Conservation (phyloP, 2,329 filamentous ascomycete genomes). For the Aspergillus versicolor region DNA sequence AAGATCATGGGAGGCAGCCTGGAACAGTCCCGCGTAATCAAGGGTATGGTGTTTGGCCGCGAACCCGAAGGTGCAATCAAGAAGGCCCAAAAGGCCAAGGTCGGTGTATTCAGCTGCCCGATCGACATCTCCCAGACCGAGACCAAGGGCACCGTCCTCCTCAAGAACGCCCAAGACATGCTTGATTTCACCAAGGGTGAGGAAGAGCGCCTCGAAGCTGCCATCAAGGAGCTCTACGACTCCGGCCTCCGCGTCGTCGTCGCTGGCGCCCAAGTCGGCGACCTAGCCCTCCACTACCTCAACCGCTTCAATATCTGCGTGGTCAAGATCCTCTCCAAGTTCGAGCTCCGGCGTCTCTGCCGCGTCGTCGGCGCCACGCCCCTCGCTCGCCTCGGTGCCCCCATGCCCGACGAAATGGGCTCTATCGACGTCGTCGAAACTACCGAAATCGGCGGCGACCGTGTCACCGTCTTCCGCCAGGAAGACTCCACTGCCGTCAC, state of each 20-base stretch:
- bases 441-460: slow-evolving; percentile 93
- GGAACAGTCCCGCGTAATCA: slow-evolving; percentile 90
- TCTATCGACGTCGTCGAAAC: slow-evolving; percentile 93
- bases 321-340: slow-evolving; percentile 97
- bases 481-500: slow-evolving; percentile 77
- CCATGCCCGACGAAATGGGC: slow-evolving; percentile 99
- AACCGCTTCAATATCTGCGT: slow-evolving; percentile 95
- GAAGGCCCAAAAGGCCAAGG: slow-evolving; percentile 90
- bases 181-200: slow-evolving; percentile 97
- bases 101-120: slow-evolving; percentile 93
- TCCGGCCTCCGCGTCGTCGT: slow-evolving; percentile 89
- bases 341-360: slow-evolving; percentile 91
- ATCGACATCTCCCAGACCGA: slow-evolving; percentile 96
- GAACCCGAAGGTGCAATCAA: slow-evolving; percentile 91
- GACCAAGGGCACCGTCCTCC: slow-evolving; percentile 94
- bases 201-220: slow-evolving; percentile 83
- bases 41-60: slow-evolving; percentile 97
- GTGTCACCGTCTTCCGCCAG: slow-evolving; percentile 97
- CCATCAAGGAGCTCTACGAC: slow-evolving; percentile 94
- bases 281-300: slow-evolving; percentile 94
- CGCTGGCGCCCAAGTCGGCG: slow-evolving; percentile 89
- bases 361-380: slow-evolving; percentile 95
- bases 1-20: slow-evolving; percentile 99
- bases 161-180: slow-evolving; percentile 99
- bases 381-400: slow-evolving; percentile 90